phyloP scores from a whole-genome alignment of 2,329 filamentous ascomycete genomes.

The Talaromyces sp. region DNA sequence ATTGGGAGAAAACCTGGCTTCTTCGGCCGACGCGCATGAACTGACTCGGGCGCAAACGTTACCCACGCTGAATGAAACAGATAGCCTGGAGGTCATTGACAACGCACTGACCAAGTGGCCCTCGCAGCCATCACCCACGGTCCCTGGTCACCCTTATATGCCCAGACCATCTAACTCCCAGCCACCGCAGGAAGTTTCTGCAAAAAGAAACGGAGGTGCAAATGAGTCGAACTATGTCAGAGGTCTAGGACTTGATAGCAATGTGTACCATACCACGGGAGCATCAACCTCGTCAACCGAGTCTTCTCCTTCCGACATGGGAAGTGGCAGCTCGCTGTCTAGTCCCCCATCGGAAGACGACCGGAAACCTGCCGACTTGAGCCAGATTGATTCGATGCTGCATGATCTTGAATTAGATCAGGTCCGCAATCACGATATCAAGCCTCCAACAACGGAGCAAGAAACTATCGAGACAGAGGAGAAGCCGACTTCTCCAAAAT shows the following conservation, averaged over 20 bases:
- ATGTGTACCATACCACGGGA: constrained; percentile 60
- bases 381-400: constrained; percentile 50
- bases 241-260: constrained; percentile 40
- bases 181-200: neutral
- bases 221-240: constrained; percentile 37
- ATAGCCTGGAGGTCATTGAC: neutral
- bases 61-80: neutral
- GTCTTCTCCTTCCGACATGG: constrained; percentile 56
- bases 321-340: constrained; percentile 58
- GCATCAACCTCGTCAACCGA: constrained; percentile 61
- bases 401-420: constrained; percentile 45
- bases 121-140: constrained; percentile 8
- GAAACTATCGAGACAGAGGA: constrained; percentile 16
- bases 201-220: constrained; percentile 14
- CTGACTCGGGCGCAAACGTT: constrained; percentile 12
- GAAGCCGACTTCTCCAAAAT: constrained; percentile 9
- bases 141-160: constrained; percentile 6
- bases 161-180: neutral
- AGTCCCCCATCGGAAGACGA: constrained; percentile 46
- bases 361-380: constrained; percentile 25
- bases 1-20: constrained; percentile 2
- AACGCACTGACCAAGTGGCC: constrained; percentile 8
- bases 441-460: neutral
- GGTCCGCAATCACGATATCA: constrained; percentile 5
- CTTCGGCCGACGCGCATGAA: neutral